Conservation (phyloP, 2,329 filamentous ascomycete genomes). For the Xylariales sp. region DNA sequence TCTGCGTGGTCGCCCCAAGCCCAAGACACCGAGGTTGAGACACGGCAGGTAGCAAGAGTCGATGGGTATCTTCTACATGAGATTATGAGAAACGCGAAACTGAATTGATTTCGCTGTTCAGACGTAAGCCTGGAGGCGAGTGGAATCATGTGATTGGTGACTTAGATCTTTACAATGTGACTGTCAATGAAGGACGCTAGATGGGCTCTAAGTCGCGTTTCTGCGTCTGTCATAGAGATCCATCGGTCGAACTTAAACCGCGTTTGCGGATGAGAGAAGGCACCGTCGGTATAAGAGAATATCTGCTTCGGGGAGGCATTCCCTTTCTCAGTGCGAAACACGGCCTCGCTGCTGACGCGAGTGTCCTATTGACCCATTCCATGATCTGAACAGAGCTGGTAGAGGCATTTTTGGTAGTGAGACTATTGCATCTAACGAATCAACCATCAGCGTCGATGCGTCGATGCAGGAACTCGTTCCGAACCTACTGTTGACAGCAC, state of each 20-base stretch:
- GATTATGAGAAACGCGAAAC: too few species aligned
- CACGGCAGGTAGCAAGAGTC: too few species aligned
- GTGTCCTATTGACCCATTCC: slow-evolving; percentile 7
- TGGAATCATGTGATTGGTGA: slow-evolving; percentile 33
- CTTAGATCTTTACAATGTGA: slow-evolving; percentile 28
- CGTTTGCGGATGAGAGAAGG: too few species aligned
- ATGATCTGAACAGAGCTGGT: not conserved
- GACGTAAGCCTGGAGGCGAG: slow-evolving; percentile 33
- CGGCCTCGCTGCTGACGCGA: slow-evolving; percentile 23
- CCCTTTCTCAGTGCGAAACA: slow-evolving; percentile 25
- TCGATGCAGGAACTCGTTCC: slow-evolving; percentile 15
- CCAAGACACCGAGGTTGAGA: too few species aligned
- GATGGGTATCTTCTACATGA: too few species aligned
- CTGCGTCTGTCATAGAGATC: too few species aligned
- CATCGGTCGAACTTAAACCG: too few species aligned
- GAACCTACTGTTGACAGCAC: slow-evolving; percentile 22
- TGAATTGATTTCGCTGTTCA: too few species aligned
- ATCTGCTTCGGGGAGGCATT: slow-evolving; percentile 23
- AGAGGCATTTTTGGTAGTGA: slow-evolving; percentile 22
- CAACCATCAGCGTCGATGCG: slow-evolving; percentile 21
- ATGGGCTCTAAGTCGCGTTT: slow-evolving; percentile 8
- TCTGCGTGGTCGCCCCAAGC: too few species aligned
- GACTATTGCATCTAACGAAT: slow-evolving; percentile 20
- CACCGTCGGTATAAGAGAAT: slow-evolving; percentile 24
- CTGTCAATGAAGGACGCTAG: slow-evolving; percentile 28